phyloP scores from a whole-genome alignment of 176 grass and related monocot species.

The Chrysopogon serrulatus region DNA sequence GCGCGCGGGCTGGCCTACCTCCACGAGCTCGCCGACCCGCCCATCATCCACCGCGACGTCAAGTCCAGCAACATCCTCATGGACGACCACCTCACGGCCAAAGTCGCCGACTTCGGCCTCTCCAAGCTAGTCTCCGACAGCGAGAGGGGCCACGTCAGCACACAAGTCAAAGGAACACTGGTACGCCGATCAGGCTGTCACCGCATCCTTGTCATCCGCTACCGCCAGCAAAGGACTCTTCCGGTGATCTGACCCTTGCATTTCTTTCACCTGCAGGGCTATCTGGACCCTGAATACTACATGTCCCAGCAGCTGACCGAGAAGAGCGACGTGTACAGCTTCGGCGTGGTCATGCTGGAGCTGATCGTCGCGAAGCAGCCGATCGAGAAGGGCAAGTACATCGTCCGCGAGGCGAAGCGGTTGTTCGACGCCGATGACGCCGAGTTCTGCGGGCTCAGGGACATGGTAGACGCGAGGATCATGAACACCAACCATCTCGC shows the following conservation, averaged over 20 bases:
- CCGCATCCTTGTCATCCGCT: background rate
- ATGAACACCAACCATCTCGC: slow-evolving; percentile 46
- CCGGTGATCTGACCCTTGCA: background rate
- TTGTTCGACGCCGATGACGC: slow-evolving; percentile 42
- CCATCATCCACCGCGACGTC: slow-evolving; percentile 95
- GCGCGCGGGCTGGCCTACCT: slow-evolving; percentile 85
- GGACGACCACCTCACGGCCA: slow-evolving; percentile 90
- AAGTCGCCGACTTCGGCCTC: slow-evolving; percentile 96
- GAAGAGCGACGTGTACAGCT: slow-evolving; percentile 98
- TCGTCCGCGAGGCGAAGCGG: slow-evolving; percentile 68
- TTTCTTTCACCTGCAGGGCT: slow-evolving; percentile 55
- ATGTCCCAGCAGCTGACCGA: slow-evolving; percentile 83
- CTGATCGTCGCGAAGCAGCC: slow-evolving; percentile 75
- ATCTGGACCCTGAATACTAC: slow-evolving; percentile 96
- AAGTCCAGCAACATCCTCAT: slow-evolving; percentile 94
- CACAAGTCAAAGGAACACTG: slow-evolving; percentile 92
- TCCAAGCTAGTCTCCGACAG: slow-evolving; percentile 73
- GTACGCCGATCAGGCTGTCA: slow-evolving; percentile 7
- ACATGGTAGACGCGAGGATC: slow-evolving; percentile 63
- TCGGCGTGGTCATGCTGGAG: slow-evolving; percentile 94
- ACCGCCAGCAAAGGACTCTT: background rate
- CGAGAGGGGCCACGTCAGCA: slow-evolving; percentile 75
- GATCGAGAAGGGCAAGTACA: slow-evolving; percentile 87
- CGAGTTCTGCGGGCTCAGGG: slow-evolving; percentile 77
- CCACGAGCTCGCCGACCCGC: slow-evolving; percentile 93